Base-by-base conservation (phyloP, 257 asterid species). In the Solanum piurae region DNA sequence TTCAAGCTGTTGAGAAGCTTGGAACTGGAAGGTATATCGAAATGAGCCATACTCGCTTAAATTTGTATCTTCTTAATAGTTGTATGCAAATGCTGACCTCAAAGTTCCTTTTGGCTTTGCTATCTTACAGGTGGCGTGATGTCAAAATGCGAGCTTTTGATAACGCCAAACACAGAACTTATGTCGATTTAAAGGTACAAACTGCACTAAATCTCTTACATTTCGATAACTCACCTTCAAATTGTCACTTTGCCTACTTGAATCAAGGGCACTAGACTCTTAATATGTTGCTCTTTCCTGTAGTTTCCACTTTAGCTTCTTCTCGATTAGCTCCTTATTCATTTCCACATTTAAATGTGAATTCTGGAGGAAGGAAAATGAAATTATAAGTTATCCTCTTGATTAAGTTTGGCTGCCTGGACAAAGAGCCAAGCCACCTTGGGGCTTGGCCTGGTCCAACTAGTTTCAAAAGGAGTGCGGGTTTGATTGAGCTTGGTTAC, bases 1-100 rank as follows among this genome's bases (percentile, higher is more conserved):
- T 95, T 77, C 96, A 93, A 90, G 92, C 91, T 80, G 91, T 90
- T 62, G 91, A 90, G 90, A 89, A 85, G 83, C 91, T 90, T 90
- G 92, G 92, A 85, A 90, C 91, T 52, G 92, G 92, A 87, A 90
- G 92, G 91, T 90, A 86, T 46, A 73, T 29, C 40, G 16, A 62
- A 23, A 76, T 76, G 60, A 40, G 60, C 21, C 27, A 62, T 37
- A 18, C 77, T 36, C 23, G 25, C 87, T 36, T 6, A 42, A 21
- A 18, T 84, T 62, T 16, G 14, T 38, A 36, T 64, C 36, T 23
- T 64, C 31, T 66, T 6, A 33, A 37, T 16, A 85, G 79, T 69
- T 42, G 5, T 86, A 73, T 29, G 40, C 40, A 46, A 49, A 49
- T 82, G 69, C 10, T 31, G 85, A 82, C 29, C 14, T 82, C 66